These are phyloP conservation scores for Leccinum incarnatum DNA, from an alignment of 768 basidiomycete genomes.

Conservation along the genomic window DNA sequence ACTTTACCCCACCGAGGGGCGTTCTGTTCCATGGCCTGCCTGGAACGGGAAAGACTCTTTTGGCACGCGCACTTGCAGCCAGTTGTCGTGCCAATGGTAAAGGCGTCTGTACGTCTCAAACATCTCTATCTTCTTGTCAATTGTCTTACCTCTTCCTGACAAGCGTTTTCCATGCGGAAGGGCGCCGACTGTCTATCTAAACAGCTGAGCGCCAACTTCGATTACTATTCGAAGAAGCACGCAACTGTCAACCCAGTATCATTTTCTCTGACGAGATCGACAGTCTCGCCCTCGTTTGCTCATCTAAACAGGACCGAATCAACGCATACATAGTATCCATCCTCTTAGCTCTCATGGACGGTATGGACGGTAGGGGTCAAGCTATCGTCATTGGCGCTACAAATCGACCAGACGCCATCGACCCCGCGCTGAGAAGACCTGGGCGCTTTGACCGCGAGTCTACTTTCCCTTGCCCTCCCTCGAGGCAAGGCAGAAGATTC, in stretches of 20 bases:
- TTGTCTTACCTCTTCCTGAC: neutral
- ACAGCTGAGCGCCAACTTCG: conserved; percentile 94
- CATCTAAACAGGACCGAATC: conserved; percentile 98
- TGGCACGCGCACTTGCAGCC: conserved; percentile 92
- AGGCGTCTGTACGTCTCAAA: conserved; percentile 70
- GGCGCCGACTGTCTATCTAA: conserved; percentile 97
- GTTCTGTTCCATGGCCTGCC: conserved; percentile 98
- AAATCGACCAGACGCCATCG: conserved; percentile 96
- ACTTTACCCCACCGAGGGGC: conserved; percentile 91
- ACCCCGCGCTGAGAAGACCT: conserved; percentile 90
- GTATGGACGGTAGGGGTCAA: conserved; percentile 97
- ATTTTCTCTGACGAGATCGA: conserved; percentile 99
- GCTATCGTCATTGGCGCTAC: conserved; percentile 98
- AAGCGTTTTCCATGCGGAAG: conserved; percentile 99
- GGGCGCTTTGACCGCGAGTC: conserved; percentile 96
- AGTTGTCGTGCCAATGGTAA: conserved; percentile 85
- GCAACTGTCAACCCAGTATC: conserved; percentile 88
- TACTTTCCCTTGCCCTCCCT: conserved; percentile 90
- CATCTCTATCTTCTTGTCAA: neutral
- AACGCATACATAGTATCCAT: conserved; percentile 98
- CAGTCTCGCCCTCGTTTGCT: conserved; percentile 94
- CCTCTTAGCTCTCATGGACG: conserved; percentile 95
- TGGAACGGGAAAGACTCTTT: conserved; percentile 95
- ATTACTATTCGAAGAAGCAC: conserved; percentile 93
- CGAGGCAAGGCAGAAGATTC: conserved; percentile 85